Conservation (phyloP, 2,329 filamentous ascomycete species). For the Penicillium sp. region DNA sequence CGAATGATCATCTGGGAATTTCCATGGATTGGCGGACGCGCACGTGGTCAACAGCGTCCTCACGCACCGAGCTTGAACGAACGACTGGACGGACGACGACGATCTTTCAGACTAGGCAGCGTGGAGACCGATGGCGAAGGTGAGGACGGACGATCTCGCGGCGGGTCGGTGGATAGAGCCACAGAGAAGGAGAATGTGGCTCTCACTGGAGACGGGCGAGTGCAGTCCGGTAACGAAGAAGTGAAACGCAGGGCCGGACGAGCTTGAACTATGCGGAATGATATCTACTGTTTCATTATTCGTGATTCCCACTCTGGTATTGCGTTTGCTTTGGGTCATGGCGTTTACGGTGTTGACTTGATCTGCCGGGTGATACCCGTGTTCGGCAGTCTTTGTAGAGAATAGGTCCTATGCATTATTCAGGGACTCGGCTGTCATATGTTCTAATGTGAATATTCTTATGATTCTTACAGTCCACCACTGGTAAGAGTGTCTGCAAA, state of each 20-base stretch:
- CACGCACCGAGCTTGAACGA: slow-evolving; percentile 62
- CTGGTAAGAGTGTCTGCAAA: background rate
- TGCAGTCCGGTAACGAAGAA: slow-evolving; percentile 7
- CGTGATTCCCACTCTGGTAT: background rate
- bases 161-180: background rate
- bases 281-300: background rate
- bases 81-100: slow-evolving; percentile 50
- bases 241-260: slow-evolving; percentile 15
- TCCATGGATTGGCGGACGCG: slow-evolving; percentile 53
- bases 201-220: slow-evolving; percentile 1
- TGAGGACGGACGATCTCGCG: background rate
- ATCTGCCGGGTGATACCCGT: background rate
- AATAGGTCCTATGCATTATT: background rate
- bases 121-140: slow-evolving; percentile 19
- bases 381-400: background rate
- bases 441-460: slow-evolving; percentile 1
- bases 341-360: background rate
- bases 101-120: slow-evolving; percentile 29
- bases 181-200: slow-evolving; percentile 14
- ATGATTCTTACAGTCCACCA: background rate
- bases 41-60: slow-evolving; percentile 51
- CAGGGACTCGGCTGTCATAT: background rate
- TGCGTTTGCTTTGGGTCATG: background rate
- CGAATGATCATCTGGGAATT: slow-evolving; percentile 57
- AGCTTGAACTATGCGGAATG: slow-evolving; percentile 6